Base-by-base conservation (phyloP, 2,329 filamentous ascomycete genomes). In the Boeremia exigua region DNA sequence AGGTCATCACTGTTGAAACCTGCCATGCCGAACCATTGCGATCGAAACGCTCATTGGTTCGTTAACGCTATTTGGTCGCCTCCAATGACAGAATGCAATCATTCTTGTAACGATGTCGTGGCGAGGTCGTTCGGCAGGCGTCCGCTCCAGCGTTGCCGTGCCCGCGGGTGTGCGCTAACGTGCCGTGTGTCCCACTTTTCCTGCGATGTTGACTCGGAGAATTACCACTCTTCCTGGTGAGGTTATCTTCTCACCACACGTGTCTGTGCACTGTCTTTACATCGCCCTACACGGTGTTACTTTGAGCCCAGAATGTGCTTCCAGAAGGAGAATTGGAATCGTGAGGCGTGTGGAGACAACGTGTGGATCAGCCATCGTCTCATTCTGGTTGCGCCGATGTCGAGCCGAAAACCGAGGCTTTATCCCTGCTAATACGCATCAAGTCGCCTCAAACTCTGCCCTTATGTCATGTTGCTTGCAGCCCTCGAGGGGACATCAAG, bases 391-490 rank as follows among this genome's bases (percentile, higher is more conserved):
- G 19, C 19, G 25, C 50, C 50, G 50, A 48, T n/a, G 37, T 43
- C 32, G 15, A 43, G 39, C 50, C 50, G 50, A 15, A 6, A 10
- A 8, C 25, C 39, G 27, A 44, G 25, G 33, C 32, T 37, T 38
- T 30, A 32, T 37, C 25, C 37, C 37, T 43, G 43, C 15, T 19
- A 23, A 43, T 19, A 33, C 37, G 50, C 27, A 25, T 28, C 15
- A 11, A 43, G 8, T 43, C 19, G 27, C 44, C 27, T 12, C 28
- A 32, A 23, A 27, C n/a, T 9, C 29, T 48, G 43, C 32, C 50
- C 37, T 36, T 27, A 30, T 40, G 50, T 54, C 50, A 54, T 54
- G 32, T 48, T 54, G 32, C 50, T 32, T 47, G 50, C 28, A 48
- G 5, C 19, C 19, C 5, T 23, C 3, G 14, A 28, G 30, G 30